Evolutionary conservation across 768 basidiomycete species (phyloP).

Genomic region (Tylopilus felleus): DNA sequence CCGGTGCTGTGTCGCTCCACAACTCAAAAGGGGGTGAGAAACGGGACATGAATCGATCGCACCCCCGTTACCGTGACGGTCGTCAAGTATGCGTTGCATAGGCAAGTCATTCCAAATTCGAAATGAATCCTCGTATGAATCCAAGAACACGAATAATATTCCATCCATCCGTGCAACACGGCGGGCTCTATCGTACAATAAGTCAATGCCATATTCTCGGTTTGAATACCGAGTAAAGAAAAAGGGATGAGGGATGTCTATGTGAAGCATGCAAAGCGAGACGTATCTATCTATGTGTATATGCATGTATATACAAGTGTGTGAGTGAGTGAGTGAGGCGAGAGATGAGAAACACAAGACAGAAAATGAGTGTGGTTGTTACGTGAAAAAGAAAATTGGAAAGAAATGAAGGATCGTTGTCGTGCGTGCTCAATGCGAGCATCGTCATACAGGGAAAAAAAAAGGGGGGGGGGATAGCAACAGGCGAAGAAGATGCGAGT

Average conservation of each 20-base stretch:
- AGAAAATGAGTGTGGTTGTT: slow-evolving; percentile 27
- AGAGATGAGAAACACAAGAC: slow-evolving; percentile 7
- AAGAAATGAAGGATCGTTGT: slow-evolving; percentile 21
- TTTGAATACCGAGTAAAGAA: slow-evolving; percentile 5
- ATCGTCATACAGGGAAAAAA: slow-evolving; percentile 9
- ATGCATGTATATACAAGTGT: slow-evolving; percentile 37
- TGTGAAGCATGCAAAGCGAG: slow-evolving; percentile 25
- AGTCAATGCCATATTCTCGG: slow-evolving; percentile 34
- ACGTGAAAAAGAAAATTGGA: slow-evolving; percentile 7
- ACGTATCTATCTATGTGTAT: slow-evolving; percentile 36
- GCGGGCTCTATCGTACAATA: slow-evolving; percentile 34
- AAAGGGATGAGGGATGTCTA: slow-evolving; percentile 25
- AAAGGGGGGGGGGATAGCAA: not conserved
- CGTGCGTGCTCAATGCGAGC: slow-evolving; percentile 19
- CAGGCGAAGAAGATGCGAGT: slow-evolving; percentile 10
- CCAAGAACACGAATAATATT: slow-evolving; percentile 32
- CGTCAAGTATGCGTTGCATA: slow-evolving; percentile 13
- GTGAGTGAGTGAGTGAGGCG: slow-evolving; percentile 30
- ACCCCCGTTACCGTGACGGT: slow-evolving; percentile 18
- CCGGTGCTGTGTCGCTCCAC: not conserved
- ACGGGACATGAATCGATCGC: not conserved
- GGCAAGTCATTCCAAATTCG: not conserved
- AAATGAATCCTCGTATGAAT: slow-evolving; percentile 1
- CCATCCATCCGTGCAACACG: slow-evolving; percentile 28
- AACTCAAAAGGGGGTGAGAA: not conserved